These are phyloP conservation scores for Pyricularia pennisetigena DNA, from an alignment of 2,329 filamentous ascomycete species.

Conservation along the genomic window DNA sequence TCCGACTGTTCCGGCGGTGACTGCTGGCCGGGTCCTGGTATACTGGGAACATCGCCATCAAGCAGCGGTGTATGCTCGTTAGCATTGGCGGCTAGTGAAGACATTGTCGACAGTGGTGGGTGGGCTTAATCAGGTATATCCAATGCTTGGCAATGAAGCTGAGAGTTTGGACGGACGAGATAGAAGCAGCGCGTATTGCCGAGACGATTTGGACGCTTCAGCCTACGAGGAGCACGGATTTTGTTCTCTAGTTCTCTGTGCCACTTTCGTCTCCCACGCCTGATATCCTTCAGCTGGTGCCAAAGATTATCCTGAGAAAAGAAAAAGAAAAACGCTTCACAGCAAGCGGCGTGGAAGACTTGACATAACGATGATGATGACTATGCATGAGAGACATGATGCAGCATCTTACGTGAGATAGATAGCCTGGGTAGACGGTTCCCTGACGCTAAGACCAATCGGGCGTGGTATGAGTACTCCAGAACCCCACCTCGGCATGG, in stretches of 20 bases:
- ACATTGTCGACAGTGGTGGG: neutral
- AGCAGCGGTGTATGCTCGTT: constrained; percentile 11
- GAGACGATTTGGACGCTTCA: neutral
- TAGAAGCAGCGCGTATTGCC: neutral
- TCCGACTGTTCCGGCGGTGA: neutral
- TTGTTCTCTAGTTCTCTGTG: neutral
- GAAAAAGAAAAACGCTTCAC: too few species aligned
- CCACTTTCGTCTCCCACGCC: neutral
- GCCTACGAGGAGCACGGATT: neutral
- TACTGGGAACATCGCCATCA: constrained; percentile 2
- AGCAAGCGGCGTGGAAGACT: neutral
- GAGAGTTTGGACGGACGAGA: neutral
- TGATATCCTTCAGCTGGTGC: neutral
- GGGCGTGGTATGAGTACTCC: neutral
- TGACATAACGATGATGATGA: neutral
- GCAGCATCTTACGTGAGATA: neutral
- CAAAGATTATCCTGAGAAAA: neutral
- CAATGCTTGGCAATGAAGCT: neutral
- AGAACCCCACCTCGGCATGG: neutral
- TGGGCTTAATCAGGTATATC: neutral
- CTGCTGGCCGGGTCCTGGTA: neutral
- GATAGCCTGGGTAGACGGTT: neutral
- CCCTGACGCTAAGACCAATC: neutral
- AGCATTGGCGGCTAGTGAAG: neutral
- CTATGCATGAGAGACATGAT: neutral